Evolutionary conservation across 2,329 filamentous ascomycete genomes (phyloP).

Genomic region (Arthrinium phaeospermum): DNA sequence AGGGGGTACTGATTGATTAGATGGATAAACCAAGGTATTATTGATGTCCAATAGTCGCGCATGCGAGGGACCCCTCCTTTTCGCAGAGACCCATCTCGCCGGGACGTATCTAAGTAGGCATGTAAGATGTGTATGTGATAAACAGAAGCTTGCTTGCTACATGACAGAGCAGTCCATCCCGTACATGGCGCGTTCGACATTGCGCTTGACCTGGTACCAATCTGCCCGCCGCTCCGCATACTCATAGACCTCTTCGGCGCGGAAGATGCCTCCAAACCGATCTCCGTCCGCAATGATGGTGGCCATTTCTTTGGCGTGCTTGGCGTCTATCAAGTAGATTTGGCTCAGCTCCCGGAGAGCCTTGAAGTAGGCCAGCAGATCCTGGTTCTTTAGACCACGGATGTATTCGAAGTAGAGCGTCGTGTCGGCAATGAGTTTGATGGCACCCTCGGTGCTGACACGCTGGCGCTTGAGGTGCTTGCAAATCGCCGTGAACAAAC

Average conservation of each 20-base stretch:
- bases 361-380: slow-evolving; percentile 87
- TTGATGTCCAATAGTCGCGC: neutral
- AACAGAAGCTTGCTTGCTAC: slow-evolving; percentile 49
- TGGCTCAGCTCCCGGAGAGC: slow-evolving; percentile 91
- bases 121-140: neutral
- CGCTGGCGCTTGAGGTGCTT: slow-evolving; percentile 98
- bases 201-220: slow-evolving; percentile 88
- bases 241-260: slow-evolving; percentile 96
- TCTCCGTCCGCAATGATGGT: slow-evolving; percentile 91
- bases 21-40: neutral
- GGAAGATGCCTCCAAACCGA: slow-evolving; percentile 89
- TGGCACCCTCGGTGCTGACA: slow-evolving; percentile 84
- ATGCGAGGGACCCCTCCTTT: neutral
- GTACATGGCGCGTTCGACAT: slow-evolving; percentile 97
- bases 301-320: slow-evolving; percentile 92
- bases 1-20: neutral
- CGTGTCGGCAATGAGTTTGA: slow-evolving; percentile 95
- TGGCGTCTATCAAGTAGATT: slow-evolving; percentile 89
- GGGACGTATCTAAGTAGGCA: neutral
- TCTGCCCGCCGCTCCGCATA: slow-evolving; percentile 93
- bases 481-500: slow-evolving; percentile 89
- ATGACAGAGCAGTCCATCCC: slow-evolving; percentile 88
- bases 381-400: slow-evolving; percentile 78
- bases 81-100: neutral
- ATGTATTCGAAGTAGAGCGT: slow-evolving; percentile 91